Evolutionary conservation across 768 basidiomycete genomes (phyloP).

Genomic region (Rhizopogon rudus): DNA sequence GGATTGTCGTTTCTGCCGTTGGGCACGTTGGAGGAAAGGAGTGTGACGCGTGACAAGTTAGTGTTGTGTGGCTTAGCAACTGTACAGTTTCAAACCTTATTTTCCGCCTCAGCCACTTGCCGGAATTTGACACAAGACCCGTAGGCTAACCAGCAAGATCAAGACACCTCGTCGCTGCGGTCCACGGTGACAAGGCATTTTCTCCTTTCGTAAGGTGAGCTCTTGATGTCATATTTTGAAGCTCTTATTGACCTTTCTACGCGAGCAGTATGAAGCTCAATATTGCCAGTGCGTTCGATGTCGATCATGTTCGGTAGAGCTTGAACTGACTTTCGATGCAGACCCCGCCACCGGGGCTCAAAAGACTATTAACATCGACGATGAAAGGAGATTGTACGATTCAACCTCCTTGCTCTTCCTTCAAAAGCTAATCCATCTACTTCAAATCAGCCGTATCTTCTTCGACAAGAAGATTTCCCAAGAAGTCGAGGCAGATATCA

Average conservation of each 20-base stretch:
- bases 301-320: slow-evolving; percentile 2
- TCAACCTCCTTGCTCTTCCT: background rate
- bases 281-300: slow-evolving; percentile 76
- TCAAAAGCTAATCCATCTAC: background rate
- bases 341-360: slow-evolving; percentile 97
- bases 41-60: slow-evolving; percentile 27
- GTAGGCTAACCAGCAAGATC: slow-evolving; percentile 21
- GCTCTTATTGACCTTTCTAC: background rate
- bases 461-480: slow-evolving; percentile 97
- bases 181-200: slow-evolving; percentile 35
- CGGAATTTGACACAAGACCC: slow-evolving; percentile 21
- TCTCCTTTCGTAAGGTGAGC: slow-evolving; percentile 25
- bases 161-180: slow-evolving; percentile 37
- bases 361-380: slow-evolving; percentile 93
- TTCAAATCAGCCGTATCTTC: slow-evolving; percentile 74
- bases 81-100: slow-evolving; percentile 64
- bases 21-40: slow-evolving; percentile 17
- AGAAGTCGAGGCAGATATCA: slow-evolving; percentile 85
- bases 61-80: slow-evolving; percentile 37
- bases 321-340: slow-evolving; percentile 26
- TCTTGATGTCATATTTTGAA: background rate
- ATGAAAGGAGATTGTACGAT: slow-evolving; percentile 79
- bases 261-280: slow-evolving; percentile 86
- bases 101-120: slow-evolving; percentile 28
- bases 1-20: slow-evolving; percentile 29